These are phyloP conservation scores for Melanopsichium pennsylvanicum DNA, from an alignment of 1,284 basidiomycete species.

Conservation along the genomic window DNA sequence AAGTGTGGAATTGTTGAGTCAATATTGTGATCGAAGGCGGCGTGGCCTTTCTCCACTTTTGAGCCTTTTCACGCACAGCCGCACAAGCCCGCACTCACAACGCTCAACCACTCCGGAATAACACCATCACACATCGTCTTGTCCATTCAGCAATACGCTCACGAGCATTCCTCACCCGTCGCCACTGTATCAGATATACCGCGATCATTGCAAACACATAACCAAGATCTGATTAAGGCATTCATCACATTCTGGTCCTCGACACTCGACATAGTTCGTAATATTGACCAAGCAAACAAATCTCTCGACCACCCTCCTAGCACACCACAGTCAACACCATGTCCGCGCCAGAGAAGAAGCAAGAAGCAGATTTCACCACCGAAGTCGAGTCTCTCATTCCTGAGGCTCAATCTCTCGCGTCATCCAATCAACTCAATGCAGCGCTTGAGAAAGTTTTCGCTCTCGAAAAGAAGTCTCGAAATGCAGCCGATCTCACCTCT, in stretches of 20 bases:
- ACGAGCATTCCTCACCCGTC: not conserved
- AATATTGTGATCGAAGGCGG: constrained; percentile 53
- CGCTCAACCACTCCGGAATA: constrained; percentile 13
- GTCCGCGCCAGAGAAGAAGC: constrained; percentile 67
- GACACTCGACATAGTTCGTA: not conserved
- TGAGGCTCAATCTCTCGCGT: constrained; percentile 67
- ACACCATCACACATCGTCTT: not conserved
- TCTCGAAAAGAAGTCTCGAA: constrained; percentile 95
- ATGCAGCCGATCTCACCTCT: constrained; percentile 90
- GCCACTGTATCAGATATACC: not conserved
- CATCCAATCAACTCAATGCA: constrained; percentile 78
- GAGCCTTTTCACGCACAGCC: not conserved
- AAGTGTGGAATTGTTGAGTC: too few species aligned
- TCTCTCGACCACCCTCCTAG: not conserved
- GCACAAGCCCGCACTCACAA: constrained; percentile 24
- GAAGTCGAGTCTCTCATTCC: constrained; percentile 69
- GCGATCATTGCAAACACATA: too few species aligned
- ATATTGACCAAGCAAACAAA: not conserved
- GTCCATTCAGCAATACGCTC: not conserved
- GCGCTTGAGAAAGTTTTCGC: constrained; percentile 87
- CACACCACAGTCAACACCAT: constrained; percentile 1
- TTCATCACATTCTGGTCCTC: not conserved
- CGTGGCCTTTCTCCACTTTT: constrained; percentile 34
- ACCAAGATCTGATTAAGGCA: too few species aligned
- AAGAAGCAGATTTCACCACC: constrained; percentile 70